phyloP scores from a whole-genome alignment of 768 basidiomycete species.

The Termitomyces sp. region DNA sequence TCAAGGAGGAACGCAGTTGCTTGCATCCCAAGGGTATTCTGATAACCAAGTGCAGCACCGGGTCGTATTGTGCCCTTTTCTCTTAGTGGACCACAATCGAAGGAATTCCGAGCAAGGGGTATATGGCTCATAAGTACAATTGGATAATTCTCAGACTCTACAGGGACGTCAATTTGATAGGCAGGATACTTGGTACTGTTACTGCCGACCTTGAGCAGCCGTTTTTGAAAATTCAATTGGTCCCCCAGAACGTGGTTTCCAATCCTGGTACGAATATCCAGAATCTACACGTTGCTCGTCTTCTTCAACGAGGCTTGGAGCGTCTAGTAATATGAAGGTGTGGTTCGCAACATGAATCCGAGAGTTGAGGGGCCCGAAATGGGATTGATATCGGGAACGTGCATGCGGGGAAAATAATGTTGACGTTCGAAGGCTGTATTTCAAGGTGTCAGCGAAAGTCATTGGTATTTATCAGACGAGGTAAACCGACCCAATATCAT shows the following conservation, averaged over 20 bases:
- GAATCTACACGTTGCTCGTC: constrained; percentile 45
- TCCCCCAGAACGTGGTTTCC: constrained; percentile 44
- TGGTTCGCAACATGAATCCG: constrained; percentile 65
- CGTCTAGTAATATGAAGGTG: constrained; percentile 67
- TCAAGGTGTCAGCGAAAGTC: constrained; percentile 12
- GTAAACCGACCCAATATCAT: constrained; percentile 71
- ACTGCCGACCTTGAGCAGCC: constrained; percentile 30
- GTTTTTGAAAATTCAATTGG: constrained; percentile 50
- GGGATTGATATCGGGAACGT: constrained; percentile 53
- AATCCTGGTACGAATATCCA: constrained; percentile 36
- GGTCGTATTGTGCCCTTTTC: constrained; percentile 71
- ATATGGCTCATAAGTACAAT: constrained; percentile 83
- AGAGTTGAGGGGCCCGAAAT: constrained; percentile 75
- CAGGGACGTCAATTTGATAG: background rate
- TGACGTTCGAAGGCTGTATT: constrained; percentile 41
- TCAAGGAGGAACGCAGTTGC: constrained; percentile 65
- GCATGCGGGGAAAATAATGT: constrained; percentile 40
- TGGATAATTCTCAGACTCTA: constrained; percentile 36
- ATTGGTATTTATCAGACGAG: background rate
- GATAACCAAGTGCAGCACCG: constrained; percentile 76
- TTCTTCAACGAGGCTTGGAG: constrained; percentile 71
- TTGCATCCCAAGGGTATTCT: constrained; percentile 72
- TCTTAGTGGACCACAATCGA: constrained; percentile 71
- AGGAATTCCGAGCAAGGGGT: constrained; percentile 73
- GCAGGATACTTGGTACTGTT: background rate